Conservation (phyloP, 805 yeast genomes). For the Blastobotrys mokoenaii region DNA sequence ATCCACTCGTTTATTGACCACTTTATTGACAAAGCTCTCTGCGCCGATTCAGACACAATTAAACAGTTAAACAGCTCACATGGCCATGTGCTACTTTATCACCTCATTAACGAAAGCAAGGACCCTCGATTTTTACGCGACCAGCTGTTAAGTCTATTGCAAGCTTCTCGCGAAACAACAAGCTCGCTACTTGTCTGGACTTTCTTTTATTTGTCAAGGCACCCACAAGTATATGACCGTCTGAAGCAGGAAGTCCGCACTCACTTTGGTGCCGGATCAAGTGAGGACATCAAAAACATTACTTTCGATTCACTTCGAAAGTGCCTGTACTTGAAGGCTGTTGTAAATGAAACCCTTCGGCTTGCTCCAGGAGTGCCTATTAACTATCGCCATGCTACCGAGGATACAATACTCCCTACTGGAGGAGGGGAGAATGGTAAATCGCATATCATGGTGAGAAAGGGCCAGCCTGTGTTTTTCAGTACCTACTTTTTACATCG, state of each 20-base stretch:
- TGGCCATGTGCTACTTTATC: conserved; percentile 40
- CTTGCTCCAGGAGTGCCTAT: conserved; percentile 39
- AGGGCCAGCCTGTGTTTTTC: conserved; percentile 33
- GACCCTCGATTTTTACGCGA: conserved; percentile 38
- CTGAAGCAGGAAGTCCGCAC: conserved; percentile 25
- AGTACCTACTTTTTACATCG: conserved; percentile 35
- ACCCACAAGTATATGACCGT: conserved; percentile 32
- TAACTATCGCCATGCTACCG: conserved; percentile 35
- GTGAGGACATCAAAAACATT: conserved; percentile 9
- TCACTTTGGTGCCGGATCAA: conserved; percentile 18
- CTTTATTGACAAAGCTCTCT: conserved; percentile 34
- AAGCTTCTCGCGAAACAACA: conserved; percentile 46
- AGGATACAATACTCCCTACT: conserved; percentile 38
- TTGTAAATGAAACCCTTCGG: conserved; percentile 37
- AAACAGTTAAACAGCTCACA: not conserved
- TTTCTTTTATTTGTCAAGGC: conserved; percentile 35
- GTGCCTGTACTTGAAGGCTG: conserved; percentile 36
- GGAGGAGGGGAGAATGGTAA: conserved; percentile 37
- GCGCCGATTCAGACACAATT: conserved; percentile 3
- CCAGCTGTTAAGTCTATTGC: conserved; percentile 38
- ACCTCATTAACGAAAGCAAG: conserved; percentile 37
- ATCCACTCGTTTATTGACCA: conserved; percentile 30
- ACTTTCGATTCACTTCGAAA: conserved; percentile 36
- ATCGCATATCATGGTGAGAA: conserved; percentile 30
- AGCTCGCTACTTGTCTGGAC: conserved; percentile 38